phyloP scores from a whole-genome alignment of 2,329 filamentous ascomycete genomes.

The Fusarium praegraminearum region DNA sequence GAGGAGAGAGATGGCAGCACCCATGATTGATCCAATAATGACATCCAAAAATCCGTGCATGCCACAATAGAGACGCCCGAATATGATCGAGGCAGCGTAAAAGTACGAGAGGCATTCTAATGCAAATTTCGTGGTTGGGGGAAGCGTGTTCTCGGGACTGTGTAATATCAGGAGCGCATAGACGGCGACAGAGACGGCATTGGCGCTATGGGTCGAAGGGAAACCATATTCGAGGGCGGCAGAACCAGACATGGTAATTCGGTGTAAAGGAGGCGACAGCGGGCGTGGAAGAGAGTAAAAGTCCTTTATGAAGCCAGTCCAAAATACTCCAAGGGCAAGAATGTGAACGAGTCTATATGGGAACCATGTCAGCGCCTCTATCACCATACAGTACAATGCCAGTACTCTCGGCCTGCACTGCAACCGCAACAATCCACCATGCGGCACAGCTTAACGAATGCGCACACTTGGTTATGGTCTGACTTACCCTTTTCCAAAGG shows the following conservation, averaged over 20 bases:
- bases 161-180: constrained; percentile 81
- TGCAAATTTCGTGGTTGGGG: constrained; percentile 67
- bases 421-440: constrained; percentile 6
- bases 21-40: constrained; percentile 80
- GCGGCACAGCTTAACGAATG: constrained; percentile 25
- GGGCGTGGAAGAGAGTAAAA: constrained; percentile 92
- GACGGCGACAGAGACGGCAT: constrained; percentile 92
- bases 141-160: constrained; percentile 71
- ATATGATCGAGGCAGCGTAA: constrained; percentile 88
- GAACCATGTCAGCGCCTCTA: constrained; percentile 36
- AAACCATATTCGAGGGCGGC: constrained; percentile 97
- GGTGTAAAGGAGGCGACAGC: constrained; percentile 88
- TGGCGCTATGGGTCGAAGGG: constrained; percentile 95
- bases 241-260: constrained; percentile 97
- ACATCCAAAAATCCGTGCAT: constrained; percentile 99
- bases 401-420: not conserved
- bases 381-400: not conserved
- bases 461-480: constrained; percentile 4
- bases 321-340: constrained; percentile 82
- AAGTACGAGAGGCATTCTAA: constrained; percentile 81
- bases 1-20: constrained; percentile 71
- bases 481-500: constrained; percentile 85
- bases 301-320: constrained; percentile 95
- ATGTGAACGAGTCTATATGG: constrained; percentile 74
- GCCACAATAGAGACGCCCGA: constrained; percentile 94